Evolutionary conservation across 768 basidiomycete species (phyloP), one percentile per base, ranked within the genome.

Genomic region (Crassisporium funariophilum): DNA sequence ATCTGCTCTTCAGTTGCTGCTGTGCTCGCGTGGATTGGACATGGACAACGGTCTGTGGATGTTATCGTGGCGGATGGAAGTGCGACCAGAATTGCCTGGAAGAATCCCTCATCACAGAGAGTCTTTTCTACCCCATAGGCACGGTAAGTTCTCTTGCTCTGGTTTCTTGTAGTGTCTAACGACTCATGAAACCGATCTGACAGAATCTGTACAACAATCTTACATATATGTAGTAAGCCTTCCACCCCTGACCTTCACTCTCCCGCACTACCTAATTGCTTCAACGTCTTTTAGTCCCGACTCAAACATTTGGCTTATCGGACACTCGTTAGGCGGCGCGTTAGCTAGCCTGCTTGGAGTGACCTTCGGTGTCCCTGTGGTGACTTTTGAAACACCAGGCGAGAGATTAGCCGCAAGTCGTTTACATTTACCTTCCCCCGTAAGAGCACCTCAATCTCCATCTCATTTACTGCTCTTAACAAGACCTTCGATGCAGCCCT

Each of bases 131-230:
- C 66, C 83, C 91, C 23, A 81, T 93, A 43, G 95, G 89, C 45
- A 90, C 84, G 49, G 94, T 94, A 55, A 63, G 89, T 72, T 4
- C 6, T 4, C 12, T 11, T 8, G 43, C 29, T 12, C 16, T 22
- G 39, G 16, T 39, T 16, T 27, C 15, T 17, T 23, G 17, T 41
- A 33, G 10, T 7, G 11, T 34, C 43, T 22, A 34, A 23, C 12
- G 19, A 31, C 44, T 53, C 37, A 52, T 40, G 39, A 35, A 15
- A 23, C 35, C 42, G 13, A 49, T 27, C n/a, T 25, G 24, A 29
- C 65, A 95, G 92, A 88, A 95, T 69, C 67, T 98, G 44, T 98
- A 93, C 71, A 93, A 94, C 74, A 97, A 98, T 71, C 60, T 98
- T 46, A 85, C 91, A 5, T 90, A 86, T 61, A 83, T 95, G 79